Conservation (phyloP, 257 asterid species). For the Solanum neorickii region DNA sequence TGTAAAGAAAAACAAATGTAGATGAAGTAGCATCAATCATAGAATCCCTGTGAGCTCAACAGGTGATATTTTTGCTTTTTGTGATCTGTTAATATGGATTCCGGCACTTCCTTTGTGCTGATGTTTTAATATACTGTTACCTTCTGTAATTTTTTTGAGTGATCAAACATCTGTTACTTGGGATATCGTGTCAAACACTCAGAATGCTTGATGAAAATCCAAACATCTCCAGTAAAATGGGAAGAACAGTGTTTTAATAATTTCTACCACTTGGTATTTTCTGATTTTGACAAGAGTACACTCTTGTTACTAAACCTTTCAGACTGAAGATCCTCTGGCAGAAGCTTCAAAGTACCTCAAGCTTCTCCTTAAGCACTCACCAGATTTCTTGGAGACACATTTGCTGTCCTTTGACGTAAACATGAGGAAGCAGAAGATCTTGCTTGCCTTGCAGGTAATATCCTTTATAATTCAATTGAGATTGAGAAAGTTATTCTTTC, state of each 20-base stretch:
- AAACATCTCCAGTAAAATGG: background rate
- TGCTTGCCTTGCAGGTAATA: constrained; percentile 81
- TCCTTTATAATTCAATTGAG: background rate
- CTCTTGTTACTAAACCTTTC: constrained; percentile 2
- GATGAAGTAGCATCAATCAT: background rate
- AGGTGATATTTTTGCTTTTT: background rate
- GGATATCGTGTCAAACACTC: background rate
- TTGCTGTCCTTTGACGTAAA: constrained; percentile 82
- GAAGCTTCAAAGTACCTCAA: constrained; percentile 96
- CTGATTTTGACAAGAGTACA: background rate
- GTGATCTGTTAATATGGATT: background rate
- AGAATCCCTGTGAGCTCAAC: background rate
- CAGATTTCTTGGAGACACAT: constrained; percentile 76
- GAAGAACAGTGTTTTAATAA: background rate
- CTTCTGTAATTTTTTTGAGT: background rate
- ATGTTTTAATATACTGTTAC: background rate
- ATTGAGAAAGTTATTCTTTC: background rate
- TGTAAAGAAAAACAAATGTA: background rate
- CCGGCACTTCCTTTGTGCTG: background rate
- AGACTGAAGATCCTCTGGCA: constrained; percentile 86
- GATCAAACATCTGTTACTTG: background rate
- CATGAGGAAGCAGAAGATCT: constrained; percentile 73
- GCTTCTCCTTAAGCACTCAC: constrained; percentile 89
- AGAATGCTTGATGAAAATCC: background rate
- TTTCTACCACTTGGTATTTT: background rate